These are phyloP conservation scores for Telopea speciosissima DNA, from an alignment of 177 flowering plant species.

Conservation along the genomic window DNA sequence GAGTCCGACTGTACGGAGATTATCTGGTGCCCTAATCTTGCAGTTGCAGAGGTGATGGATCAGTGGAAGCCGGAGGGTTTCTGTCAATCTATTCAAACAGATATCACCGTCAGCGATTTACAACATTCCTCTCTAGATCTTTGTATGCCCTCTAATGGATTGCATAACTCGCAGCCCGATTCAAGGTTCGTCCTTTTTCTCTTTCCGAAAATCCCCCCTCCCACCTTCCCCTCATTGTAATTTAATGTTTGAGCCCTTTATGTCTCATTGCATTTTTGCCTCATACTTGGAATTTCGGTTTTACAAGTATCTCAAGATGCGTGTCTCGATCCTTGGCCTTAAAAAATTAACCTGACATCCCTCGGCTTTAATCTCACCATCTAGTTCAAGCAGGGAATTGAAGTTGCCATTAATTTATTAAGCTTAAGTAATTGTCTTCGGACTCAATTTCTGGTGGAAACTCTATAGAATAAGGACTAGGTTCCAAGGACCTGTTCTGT, in stretches of 20 bases:
- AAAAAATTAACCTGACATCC: too few relatives aligned
- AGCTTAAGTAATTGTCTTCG: too few relatives aligned
- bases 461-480: too few relatives aligned
- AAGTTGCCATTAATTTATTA: too few relatives aligned
- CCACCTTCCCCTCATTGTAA: not conserved
- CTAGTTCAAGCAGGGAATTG: too few relatives aligned
- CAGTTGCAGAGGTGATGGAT: conserved; percentile 21
- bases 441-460: too few relatives aligned
- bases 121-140: conserved; percentile 12
- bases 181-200: conserved; percentile 14
- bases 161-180: conserved; percentile 15
- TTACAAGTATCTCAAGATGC: not conserved
- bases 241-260: not conserved
- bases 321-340: not conserved
- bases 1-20: not conserved
- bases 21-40: not conserved
- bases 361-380: too few relatives aligned
- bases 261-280: not conserved
- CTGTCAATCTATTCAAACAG: conserved; percentile 16
- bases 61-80: conserved; percentile 19
- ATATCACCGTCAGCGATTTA: conserved; percentile 12
- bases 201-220: not conserved
- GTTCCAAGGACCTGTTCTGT: too few relatives aligned
- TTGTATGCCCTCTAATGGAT: conserved; percentile 7
- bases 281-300: too few relatives aligned